Conservation (phyloP, 1,139 yeast genomes). For the Kodamaea sp. region DNA sequence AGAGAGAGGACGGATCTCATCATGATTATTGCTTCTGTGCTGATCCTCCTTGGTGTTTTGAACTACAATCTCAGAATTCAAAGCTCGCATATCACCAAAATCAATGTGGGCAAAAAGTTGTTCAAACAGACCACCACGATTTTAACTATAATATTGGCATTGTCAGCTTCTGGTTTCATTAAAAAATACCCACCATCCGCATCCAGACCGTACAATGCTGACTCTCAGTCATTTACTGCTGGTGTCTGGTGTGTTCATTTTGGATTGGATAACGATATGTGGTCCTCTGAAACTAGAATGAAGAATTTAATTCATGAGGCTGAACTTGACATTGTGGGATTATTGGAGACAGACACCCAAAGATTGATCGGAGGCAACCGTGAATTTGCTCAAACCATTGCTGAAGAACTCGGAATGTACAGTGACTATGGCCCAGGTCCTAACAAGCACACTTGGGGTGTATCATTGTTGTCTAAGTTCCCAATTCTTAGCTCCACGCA, state of each 20-base stretch:
- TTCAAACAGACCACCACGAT: constrained; percentile 26
- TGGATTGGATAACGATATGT: constrained; percentile 95
- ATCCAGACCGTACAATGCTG: constrained; percentile 78
- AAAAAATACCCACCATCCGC: constrained; percentile 55
- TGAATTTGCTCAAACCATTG: constrained; percentile 86
- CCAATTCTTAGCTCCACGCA: constrained; percentile 90
- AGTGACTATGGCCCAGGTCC: constrained; percentile 98
- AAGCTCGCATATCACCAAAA: constrained; percentile 22
- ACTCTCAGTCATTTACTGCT: constrained; percentile 76
- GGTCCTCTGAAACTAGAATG: constrained; percentile 96
- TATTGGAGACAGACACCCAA: constrained; percentile 91
- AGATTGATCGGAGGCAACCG: constrained; percentile 93
- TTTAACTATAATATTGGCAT: constrained; percentile 32
- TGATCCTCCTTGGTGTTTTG: constrained; percentile 46
- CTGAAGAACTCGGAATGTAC: constrained; percentile 92
- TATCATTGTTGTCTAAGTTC: constrained; percentile 87
- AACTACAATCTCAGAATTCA: constrained; percentile 31
- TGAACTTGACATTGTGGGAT: constrained; percentile 86
- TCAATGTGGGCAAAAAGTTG: constrained; percentile 21
- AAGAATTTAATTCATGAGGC: constrained; percentile 77
- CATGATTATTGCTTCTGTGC: constrained; percentile 43
- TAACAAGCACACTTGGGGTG: constrained; percentile 97
- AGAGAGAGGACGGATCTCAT: constrained; percentile 87
- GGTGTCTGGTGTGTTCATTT: constrained; percentile 99
- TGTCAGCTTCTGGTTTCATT: constrained; percentile 45